Evolutionary conservation across 129 eudicot species (phyloP).

Genomic region (Heracleum sosnowskyi): DNA sequence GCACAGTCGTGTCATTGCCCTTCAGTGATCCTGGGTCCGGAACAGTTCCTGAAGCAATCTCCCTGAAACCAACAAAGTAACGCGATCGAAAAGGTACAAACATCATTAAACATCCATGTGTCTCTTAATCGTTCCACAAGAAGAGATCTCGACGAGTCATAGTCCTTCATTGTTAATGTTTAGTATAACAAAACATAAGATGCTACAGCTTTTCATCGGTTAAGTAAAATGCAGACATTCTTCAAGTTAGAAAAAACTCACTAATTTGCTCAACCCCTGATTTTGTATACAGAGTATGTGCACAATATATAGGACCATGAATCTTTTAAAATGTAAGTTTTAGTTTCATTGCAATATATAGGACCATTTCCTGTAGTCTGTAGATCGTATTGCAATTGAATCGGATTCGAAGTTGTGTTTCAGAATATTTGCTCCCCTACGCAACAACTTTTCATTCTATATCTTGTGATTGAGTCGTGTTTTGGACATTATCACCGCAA

Average conservation of each 20-base stretch:
- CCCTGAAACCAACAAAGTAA: slow-evolving; percentile 25
- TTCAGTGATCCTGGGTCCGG: slow-evolving; percentile 87
- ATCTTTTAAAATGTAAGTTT: no score
- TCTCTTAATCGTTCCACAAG: not conserved
- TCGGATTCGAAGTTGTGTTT: not conserved
- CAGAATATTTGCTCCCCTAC: not conserved
- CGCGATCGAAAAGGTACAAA: not conserved
- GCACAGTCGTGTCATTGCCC: slow-evolving; percentile 45
- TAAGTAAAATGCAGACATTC: not conserved
- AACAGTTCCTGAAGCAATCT: slow-evolving; percentile 57
- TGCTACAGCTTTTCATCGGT: not conserved
- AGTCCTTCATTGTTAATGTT: not conserved
- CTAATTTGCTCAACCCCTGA: not conserved
- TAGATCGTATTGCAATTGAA: not conserved
- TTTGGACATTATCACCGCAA: not conserved
- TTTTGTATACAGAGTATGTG: no score
- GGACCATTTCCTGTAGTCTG: no score
- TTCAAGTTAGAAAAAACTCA: not conserved
- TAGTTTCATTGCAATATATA: no score
- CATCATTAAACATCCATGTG: not conserved
- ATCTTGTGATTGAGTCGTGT: not conserved
- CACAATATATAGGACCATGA: no score
- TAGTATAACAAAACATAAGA: not conserved
- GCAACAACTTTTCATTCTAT: not conserved
- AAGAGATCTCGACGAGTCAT: no score